These are phyloP conservation scores for Mallotus japonicus DNA, from an alignment of 441 rosid species.

Conservation along the genomic window DNA sequence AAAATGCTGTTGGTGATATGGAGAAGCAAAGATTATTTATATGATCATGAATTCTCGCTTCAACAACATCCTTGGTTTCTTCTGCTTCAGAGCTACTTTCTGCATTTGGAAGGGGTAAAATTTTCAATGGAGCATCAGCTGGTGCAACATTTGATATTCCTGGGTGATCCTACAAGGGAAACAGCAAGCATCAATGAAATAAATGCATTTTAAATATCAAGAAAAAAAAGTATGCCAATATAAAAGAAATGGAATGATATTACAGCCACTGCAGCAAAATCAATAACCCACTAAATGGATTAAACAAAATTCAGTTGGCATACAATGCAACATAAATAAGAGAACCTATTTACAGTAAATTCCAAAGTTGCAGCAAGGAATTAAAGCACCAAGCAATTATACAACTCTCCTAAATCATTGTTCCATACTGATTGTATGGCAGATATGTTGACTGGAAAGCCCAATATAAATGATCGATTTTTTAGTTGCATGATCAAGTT, in stretches of 20 bases:
- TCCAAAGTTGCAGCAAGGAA: background rate
- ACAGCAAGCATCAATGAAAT: slow-evolving; percentile 11
- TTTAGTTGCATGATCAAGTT: no score
- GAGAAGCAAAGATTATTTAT: slow-evolving; percentile 72
- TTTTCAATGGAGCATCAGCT: slow-evolving; percentile 67
- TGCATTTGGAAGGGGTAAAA: slow-evolving; percentile 43
- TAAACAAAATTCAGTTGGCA: background rate
- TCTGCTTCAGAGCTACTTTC: slow-evolving; percentile 36
- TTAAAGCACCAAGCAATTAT: background rate
- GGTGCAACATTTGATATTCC: slow-evolving; percentile 96
- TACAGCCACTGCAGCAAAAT: background rate
- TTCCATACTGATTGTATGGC: background rate
- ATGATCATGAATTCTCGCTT: slow-evolving; percentile 84
- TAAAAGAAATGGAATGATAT: background rate
- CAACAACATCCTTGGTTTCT: slow-evolving; percentile 34
- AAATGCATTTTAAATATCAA: slow-evolving; percentile 1
- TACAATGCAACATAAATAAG: background rate
- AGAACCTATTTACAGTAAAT: background rate
- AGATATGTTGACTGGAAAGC: background rate
- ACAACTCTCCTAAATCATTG: background rate
- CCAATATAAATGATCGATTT: no score
- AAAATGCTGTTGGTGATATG: slow-evolving; percentile 94
- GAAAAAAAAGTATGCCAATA: background rate
- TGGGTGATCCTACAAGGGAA: slow-evolving; percentile 67
- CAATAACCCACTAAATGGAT: background rate